phyloP scores from a whole-genome alignment of 2,329 filamentous ascomycete species.

The Metarhizium brunneum region DNA sequence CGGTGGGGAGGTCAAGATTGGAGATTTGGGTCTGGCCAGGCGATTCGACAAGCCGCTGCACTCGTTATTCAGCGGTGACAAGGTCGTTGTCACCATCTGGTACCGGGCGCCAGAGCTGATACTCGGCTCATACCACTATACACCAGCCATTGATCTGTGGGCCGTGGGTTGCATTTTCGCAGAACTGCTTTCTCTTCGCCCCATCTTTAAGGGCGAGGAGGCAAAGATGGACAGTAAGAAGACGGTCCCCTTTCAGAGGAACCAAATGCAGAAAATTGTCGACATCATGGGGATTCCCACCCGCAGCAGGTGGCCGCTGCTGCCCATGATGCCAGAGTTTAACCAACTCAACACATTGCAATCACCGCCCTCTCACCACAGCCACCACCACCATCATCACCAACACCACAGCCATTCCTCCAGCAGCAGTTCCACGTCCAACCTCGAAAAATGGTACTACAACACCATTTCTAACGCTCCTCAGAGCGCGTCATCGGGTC shows the following conservation, averaged over 20 bases:
- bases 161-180: conserved; percentile 97
- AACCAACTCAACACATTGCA: conserved; percentile 54
- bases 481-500: conserved; percentile 15
- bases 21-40: conserved; percentile 83
- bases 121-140: conserved; percentile 90
- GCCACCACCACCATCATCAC: conserved; percentile 18
- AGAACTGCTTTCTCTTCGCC: conserved; percentile 77
- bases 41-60: conserved; percentile 92
- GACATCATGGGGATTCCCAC: conserved; percentile 89
- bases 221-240: conserved; percentile 99
- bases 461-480: conserved; percentile 53
- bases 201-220: conserved; percentile 97
- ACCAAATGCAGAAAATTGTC: conserved; percentile 98
- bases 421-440: conserved; percentile 24
- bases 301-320: conserved; percentile 79
- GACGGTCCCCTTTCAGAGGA: conserved; percentile 91
- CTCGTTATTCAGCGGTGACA: conserved; percentile 86
- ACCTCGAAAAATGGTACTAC: conserved; percentile 75
- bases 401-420: conserved; percentile 9
- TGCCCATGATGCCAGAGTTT: conserved; percentile 82
- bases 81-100: conserved; percentile 99
- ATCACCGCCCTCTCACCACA: conserved; percentile 33
- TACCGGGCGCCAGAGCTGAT: conserved; percentile 93
- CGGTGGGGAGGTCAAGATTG: conserved; percentile 82
- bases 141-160: conserved; percentile 94